These are phyloP conservation scores for Vitis hybrid DNA, from an alignment of 177 flowering plant genomes.

Conservation along the genomic window DNA sequence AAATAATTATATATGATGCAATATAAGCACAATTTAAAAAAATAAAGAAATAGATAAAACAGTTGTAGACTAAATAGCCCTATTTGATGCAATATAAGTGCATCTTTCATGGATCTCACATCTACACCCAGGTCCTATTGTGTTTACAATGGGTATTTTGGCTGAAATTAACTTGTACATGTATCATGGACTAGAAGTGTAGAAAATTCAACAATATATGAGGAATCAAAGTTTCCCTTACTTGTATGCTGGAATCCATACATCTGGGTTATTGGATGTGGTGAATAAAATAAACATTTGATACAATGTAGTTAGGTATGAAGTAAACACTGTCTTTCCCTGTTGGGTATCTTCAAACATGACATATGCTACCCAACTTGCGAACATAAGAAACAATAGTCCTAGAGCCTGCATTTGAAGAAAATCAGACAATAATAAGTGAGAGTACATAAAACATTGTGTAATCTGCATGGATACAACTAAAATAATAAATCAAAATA, in stretches of 20 bases:
- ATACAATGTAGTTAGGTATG: conserved; percentile 78
- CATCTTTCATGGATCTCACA: too few species aligned
- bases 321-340: conserved; percentile 63
- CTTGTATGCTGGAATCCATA: conserved; percentile 99
- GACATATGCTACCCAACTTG: conserved; percentile 95
- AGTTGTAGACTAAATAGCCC: too few species aligned
- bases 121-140: too few species aligned
- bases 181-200: too few species aligned
- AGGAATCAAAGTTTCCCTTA: conserved; percentile 33
- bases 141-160: too few species aligned
- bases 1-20: too few species aligned
- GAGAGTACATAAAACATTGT: neutral
- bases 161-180: too few species aligned
- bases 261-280: conserved; percentile 97
- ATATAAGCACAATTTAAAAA: too few species aligned
- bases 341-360: conserved; percentile 89
- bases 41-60: too few species aligned
- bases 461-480: neutral
- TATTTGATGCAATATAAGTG: too few species aligned
- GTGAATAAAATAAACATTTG: conserved; percentile 93
- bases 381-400: conserved; percentile 74
- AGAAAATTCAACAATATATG: neutral
- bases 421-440: conserved; percentile 7
- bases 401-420: conserved; percentile 66
- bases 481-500: neutral